Evolutionary conservation across 148 eudicot species (phyloP).

Genomic region (Arbutus unedo): DNA sequence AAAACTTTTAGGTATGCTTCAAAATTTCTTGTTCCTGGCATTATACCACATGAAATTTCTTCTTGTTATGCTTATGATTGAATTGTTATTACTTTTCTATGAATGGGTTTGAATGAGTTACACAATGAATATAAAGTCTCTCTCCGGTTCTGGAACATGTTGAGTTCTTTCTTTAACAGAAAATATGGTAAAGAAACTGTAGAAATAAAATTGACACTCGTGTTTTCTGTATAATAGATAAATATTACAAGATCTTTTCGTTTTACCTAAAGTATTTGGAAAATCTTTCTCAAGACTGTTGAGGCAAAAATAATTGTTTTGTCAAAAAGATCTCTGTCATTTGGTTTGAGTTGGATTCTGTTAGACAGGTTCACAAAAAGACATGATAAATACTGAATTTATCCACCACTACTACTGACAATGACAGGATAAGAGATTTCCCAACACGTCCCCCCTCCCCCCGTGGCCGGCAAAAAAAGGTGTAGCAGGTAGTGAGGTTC

Average conservation of each 20-base stretch:
- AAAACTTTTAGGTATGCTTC: conserved; percentile 74
- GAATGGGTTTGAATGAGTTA: neutral
- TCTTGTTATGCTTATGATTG: neutral
- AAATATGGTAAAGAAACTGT: neutral
- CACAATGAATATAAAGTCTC: neutral
- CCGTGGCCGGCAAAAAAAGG: too few species aligned
- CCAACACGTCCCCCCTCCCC: too few species aligned
- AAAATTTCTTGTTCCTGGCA: conserved; percentile 4
- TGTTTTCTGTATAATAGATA: neutral
- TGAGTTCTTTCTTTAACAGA: neutral
- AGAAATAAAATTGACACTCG: neutral
- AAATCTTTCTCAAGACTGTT: neutral
- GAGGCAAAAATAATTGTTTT: neutral
- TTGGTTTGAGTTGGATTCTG: neutral
- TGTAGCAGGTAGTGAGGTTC: too few species aligned
- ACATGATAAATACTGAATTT: neutral
- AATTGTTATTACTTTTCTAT: neutral
- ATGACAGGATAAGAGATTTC: neutral
- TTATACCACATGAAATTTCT: neutral
- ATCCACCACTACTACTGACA: neutral
- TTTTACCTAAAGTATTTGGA: neutral
- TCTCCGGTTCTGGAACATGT: neutral
- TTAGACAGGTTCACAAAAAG: neutral
- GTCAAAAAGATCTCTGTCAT: neutral
- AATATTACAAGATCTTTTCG: neutral